phyloP scores from a whole-genome alignment of 306 rosid genomes.

The Adenanthera pavonina region DNA sequence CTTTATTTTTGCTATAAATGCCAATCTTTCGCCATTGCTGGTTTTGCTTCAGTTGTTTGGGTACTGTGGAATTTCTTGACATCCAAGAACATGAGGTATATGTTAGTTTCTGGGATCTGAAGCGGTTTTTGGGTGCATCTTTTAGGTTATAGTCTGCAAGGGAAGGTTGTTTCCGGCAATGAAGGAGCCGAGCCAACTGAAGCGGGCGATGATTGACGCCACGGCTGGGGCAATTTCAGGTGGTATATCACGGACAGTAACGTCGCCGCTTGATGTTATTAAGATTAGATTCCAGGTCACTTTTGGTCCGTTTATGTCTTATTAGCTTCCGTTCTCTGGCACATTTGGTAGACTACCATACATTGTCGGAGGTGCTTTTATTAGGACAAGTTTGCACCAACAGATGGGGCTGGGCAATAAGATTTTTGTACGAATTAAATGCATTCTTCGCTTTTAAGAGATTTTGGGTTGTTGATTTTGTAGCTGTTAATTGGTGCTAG shows the following conservation, averaged over 20 bases:
- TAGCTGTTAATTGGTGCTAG: constrained; percentile 30
- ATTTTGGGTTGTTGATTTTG: constrained; percentile 35
- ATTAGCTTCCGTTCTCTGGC: background rate
- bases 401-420: constrained; percentile 12
- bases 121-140: background rate
- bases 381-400: constrained; percentile 26
- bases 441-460: constrained; percentile 8
- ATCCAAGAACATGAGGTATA: background rate
- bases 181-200: constrained; percentile 80
- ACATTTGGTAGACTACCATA: background rate
- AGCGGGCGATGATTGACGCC: constrained; percentile 68
- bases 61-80: constrained; percentile 2
- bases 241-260: constrained; percentile 78
- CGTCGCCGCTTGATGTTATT: constrained; percentile 96
- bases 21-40: background rate
- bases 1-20: background rate
- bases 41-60: background rate
- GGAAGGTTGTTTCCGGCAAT: constrained; percentile 54
- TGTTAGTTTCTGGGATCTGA: constrained; percentile 12
- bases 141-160: constrained; percentile 46
- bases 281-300: constrained; percentile 95
- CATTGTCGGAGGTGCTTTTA: background rate
- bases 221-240: constrained; percentile 91
- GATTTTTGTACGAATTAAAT: constrained; percentile 19
- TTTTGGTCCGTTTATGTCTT: constrained; percentile 14